Conservation (phyloP, 306 rosid species). For the Glycyrrhiza uralensis region DNA sequence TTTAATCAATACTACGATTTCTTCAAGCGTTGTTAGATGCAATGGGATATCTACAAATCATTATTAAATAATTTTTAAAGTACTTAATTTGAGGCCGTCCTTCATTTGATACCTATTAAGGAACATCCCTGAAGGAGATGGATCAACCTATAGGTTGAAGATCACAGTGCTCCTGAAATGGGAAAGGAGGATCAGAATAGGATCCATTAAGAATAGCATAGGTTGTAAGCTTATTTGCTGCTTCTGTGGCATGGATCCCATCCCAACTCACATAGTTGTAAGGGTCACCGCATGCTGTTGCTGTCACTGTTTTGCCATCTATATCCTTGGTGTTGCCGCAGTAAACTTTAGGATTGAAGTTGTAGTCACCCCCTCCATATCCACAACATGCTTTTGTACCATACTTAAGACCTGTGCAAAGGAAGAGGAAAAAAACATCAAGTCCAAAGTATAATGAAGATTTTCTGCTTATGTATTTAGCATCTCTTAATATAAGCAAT, state of each 20-base stretch:
- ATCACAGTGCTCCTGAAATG: constrained; percentile 52
- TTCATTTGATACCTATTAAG: constrained; percentile 1
- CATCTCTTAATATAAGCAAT: background rate
- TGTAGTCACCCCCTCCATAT: constrained; percentile 72
- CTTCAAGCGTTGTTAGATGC: too few relatives aligned
- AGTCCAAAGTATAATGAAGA: background rate
- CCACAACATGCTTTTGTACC: constrained; percentile 88
- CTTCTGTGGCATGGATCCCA: constrained; percentile 91
- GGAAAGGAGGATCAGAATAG: constrained; percentile 66
- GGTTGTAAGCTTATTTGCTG: constrained; percentile 73
- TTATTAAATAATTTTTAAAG: too few relatives aligned
- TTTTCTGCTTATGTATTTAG: background rate
- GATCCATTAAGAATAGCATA: constrained; percentile 74
- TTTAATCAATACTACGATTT: too few relatives aligned
- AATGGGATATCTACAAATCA: too few relatives aligned
- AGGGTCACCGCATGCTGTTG: constrained; percentile 74
- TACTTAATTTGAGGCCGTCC: too few relatives aligned
- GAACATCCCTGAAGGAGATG: background rate
- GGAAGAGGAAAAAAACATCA: background rate
- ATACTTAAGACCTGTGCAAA: constrained; percentile 59
- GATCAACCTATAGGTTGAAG: constrained; percentile 52
- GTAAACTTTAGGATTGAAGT: constrained; percentile 49
- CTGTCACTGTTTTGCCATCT: constrained; percentile 51
- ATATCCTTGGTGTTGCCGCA: constrained; percentile 64
- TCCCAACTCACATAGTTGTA: constrained; percentile 87